Conservation (phyloP, 148 eudicot species). For the Rhododendron griersonianum region DNA sequence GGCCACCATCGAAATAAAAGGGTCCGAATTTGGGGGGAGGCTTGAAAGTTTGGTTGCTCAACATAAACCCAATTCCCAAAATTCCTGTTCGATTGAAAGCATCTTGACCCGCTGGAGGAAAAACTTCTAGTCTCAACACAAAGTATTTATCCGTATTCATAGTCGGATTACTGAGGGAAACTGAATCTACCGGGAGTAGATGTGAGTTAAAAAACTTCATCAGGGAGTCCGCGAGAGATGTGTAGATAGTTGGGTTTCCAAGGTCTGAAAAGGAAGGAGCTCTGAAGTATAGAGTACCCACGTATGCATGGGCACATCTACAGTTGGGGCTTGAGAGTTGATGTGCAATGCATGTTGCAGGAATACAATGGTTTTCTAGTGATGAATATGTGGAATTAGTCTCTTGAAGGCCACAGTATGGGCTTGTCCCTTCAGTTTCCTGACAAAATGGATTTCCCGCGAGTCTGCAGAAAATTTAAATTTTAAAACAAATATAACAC, state of each 20-base stretch:
- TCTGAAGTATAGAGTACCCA: not conserved
- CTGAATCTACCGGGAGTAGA: not conserved
- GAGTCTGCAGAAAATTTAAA: constrained; percentile 44
- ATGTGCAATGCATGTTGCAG: not conserved
- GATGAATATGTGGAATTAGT: not conserved
- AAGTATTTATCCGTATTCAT: not conserved
- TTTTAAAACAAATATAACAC: not conserved
- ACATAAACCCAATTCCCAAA: constrained; percentile 39
- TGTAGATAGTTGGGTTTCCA: not conserved
- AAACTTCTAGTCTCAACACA: not conserved
- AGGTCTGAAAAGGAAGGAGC: not conserved
- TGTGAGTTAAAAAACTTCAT: not conserved
- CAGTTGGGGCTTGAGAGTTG: not conserved
- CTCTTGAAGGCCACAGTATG: constrained; percentile 8
- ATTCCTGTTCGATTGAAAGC: constrained; percentile 5
- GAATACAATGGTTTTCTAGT: not conserved
- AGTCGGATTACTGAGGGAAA: not conserved
- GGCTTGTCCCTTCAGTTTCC: not conserved
- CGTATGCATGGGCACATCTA: not conserved
- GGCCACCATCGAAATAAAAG: constrained; percentile 39
- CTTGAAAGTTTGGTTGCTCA: constrained; percentile 70
- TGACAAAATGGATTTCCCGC: constrained; percentile 49
- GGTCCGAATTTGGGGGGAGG: constrained; percentile 62
- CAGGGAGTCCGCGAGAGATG: not conserved
- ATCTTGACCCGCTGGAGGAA: not conserved